Evolutionary conservation across 306 rosid species (phyloP).

Genomic region (Gleditsia sinensis): DNA sequence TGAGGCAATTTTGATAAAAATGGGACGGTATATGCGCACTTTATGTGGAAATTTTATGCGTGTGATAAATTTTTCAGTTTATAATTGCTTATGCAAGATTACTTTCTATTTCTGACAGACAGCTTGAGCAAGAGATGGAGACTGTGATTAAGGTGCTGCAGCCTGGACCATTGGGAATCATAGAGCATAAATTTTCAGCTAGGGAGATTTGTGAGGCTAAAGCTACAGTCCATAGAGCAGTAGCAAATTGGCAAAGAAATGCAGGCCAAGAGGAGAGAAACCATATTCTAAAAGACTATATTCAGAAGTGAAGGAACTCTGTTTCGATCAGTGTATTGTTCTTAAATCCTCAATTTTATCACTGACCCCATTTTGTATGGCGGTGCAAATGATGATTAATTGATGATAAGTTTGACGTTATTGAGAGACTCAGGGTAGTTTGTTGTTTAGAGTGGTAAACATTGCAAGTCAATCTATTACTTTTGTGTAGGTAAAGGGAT

Average conservation of each 20-base stretch:
- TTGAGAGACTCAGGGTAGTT: neutral
- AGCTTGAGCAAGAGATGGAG: conserved; percentile 85
- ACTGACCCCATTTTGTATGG: neutral
- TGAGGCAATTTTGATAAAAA: conserved; percentile 2
- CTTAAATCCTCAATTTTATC: neutral
- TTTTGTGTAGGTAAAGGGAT: neutral
- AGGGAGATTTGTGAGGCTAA: conserved; percentile 69
- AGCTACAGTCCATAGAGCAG: conserved; percentile 62
- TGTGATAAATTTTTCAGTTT: neutral
- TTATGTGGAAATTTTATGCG: neutral
- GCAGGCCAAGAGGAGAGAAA: conserved; percentile 48
- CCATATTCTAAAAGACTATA: conserved; percentile 52
- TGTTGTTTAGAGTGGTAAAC: neutral
- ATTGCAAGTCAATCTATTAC: neutral
- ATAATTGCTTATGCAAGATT: conserved; percentile 18
- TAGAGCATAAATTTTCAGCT: conserved; percentile 82
- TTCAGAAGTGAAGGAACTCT: conserved; percentile 44
- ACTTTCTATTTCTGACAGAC: conserved; percentile 45
- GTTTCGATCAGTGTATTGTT: neutral
- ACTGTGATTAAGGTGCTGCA: conserved; percentile 83
- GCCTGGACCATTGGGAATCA: conserved; percentile 92
- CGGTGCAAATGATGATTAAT: conserved; percentile 5
- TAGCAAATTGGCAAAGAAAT: conserved; percentile 70
- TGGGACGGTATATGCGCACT: neutral
- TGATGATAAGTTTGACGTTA: conserved; percentile 3